Conservation (phyloP, 2,329 filamentous ascomycete species). For the Venturia asperata region DNA sequence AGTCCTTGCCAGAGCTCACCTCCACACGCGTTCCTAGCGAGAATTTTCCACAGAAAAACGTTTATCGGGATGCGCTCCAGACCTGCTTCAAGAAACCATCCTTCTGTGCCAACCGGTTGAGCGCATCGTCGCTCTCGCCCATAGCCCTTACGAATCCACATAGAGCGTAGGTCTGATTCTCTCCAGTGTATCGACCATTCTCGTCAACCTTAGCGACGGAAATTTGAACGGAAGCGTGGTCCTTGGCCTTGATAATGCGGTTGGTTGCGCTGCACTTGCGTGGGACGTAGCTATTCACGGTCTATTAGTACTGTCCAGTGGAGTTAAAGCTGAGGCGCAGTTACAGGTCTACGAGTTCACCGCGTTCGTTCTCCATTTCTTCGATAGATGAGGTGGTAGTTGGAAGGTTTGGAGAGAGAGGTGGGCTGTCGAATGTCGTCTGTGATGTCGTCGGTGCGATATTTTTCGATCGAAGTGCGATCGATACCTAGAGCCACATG, state of each 20-base stretch:
- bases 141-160: constrained; percentile 96
- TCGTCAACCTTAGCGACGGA: constrained; percentile 97
- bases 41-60: background rate
- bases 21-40: constrained; percentile 1
- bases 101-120: constrained; percentile 92
- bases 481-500: background rate
- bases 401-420: background rate
- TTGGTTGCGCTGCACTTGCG: constrained; percentile 98
- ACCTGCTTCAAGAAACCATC: constrained; percentile 97
- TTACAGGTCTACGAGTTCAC: constrained; percentile 99
- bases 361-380: constrained; percentile 99
- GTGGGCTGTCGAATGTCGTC: background rate
- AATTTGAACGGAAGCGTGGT: constrained; percentile 98
- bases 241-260: constrained; percentile 99
- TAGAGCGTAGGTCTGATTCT: constrained; percentile 95
- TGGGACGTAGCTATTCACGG: constrained; percentile 66
- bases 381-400: background rate
- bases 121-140: constrained; percentile 93
- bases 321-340: constrained; percentile 27
- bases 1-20: background rate
- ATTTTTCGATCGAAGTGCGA: background rate
- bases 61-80: constrained; percentile 67
- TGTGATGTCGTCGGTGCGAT: background rate
- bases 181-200: constrained; percentile 93
- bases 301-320: constrained; percentile 20